These are phyloP conservation scores for Trametopsis cervina DNA, from an alignment of 768 basidiomycete species.

Conservation along the genomic window DNA sequence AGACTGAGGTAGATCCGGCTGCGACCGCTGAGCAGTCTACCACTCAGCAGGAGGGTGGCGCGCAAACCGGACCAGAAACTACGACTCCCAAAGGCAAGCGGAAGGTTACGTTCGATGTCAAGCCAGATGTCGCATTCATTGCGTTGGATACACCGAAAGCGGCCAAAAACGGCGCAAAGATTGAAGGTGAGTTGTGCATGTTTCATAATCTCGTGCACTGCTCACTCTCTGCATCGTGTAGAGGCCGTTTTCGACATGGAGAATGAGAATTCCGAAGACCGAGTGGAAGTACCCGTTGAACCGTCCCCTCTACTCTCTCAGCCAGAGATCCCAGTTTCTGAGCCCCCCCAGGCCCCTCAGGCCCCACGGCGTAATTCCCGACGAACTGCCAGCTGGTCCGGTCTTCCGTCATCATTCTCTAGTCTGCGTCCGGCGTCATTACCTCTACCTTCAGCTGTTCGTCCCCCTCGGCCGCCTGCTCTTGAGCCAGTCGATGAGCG, in stretches of 20 bases:
- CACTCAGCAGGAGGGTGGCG: neutral
- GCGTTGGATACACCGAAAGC: constrained; percentile 30
- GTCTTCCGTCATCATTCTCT: constrained; percentile 51
- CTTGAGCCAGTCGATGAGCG: constrained; percentile 11
- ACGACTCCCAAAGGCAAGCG: constrained; percentile 42
- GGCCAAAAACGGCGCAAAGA: constrained; percentile 15
- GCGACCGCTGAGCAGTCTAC: constrained; percentile 1
- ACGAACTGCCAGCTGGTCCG: constrained; percentile 24
- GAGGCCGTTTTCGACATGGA: constrained; percentile 72
- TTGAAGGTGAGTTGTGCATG: constrained; percentile 36
- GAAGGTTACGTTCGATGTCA: constrained; percentile 69
- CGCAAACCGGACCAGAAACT: constrained; percentile 8
- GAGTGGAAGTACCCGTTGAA: constrained; percentile 23
- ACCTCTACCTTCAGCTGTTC: constrained; percentile 58
- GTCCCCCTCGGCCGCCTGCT: constrained; percentile 18
- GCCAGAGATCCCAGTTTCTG: constrained; percentile 11
- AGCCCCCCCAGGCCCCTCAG: constrained; percentile 20
- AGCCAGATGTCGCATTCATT: constrained; percentile 47
- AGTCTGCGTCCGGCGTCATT: constrained; percentile 61
- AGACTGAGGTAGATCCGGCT: constrained; percentile 9
- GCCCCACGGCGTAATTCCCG: constrained; percentile 15
- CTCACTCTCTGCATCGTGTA: constrained; percentile 20
- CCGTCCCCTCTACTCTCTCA: constrained; percentile 26
- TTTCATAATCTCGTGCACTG: constrained; percentile 1
- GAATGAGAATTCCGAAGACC: constrained; percentile 35